Conservation (phyloP, 306 rosid genomes). For the Malus orientalis region DNA sequence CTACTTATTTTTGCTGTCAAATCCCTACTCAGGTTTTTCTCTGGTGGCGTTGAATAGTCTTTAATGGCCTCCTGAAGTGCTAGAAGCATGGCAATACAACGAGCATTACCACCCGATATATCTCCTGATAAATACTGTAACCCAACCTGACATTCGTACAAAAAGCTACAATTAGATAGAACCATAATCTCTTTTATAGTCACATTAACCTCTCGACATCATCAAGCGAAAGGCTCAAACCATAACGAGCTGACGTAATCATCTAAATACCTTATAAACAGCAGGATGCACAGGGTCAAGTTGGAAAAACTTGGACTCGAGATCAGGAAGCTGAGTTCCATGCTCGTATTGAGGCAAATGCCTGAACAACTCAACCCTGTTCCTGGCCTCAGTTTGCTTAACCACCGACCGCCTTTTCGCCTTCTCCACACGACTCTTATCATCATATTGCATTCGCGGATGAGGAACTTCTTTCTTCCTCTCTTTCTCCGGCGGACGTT, state of each 20-base stretch:
- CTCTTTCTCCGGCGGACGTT: conserved; percentile 54
- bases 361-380: conserved; percentile 78
- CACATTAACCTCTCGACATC: background rate
- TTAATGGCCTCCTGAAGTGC: conserved; percentile 71
- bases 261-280: conserved; percentile 57
- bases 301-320: conserved; percentile 66
- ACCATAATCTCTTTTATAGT: background rate
- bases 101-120: conserved; percentile 75
- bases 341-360: conserved; percentile 90
- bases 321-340: conserved; percentile 66
- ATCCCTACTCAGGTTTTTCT: conserved; percentile 59
- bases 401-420: conserved; percentile 66
- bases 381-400: conserved; percentile 73
- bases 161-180: background rate
- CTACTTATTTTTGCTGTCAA: conserved; percentile 70
- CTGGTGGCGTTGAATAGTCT: conserved; percentile 65
- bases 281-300: conserved; percentile 70
- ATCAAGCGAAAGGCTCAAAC: background rate
- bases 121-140: conserved; percentile 61
- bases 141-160: conserved; percentile 58
- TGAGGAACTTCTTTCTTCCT: conserved; percentile 80
- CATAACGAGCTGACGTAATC: background rate
- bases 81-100: conserved; percentile 79
- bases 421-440: conserved; percentile 57
- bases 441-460: conserved; percentile 83